Percentiles rank a stretch among this genome's conserved stretches.
phyloP scores from a whole-genome alignment of 2,329 filamentous ascomycete genomes.

The Calonectria ilicicola region DNA sequence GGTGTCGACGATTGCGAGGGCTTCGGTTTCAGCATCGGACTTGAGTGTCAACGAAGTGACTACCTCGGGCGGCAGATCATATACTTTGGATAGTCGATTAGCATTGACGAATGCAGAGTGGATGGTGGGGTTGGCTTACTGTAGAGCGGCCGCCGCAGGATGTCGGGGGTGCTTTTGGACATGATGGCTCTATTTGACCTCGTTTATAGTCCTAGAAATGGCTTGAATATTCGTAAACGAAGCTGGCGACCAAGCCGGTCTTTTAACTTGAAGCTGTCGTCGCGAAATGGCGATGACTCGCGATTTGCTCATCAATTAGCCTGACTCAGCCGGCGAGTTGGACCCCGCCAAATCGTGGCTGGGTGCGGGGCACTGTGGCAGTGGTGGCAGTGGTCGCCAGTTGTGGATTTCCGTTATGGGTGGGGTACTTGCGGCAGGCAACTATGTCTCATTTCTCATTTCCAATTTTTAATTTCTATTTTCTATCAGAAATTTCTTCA shows the following conservation, averaged over 20 bases:
- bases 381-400: neutral
- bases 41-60: conserved; percentile 72
- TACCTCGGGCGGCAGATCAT: conserved; percentile 83
- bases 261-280: conserved; percentile 17
- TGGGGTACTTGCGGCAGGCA: too few relatives aligned
- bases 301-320: neutral
- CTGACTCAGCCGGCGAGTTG: conserved; percentile 10
- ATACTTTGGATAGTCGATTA: conserved; percentile 65
- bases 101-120: conserved; percentile 8
- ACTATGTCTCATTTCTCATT: too few relatives aligned
- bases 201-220: neutral
- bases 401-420: neutral
- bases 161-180: conserved; percentile 58
- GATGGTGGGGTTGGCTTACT: conserved; percentile 46
- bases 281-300: conserved; percentile 21
- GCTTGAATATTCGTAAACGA: neutral
- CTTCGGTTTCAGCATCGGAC: conserved; percentile 44
- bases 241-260: neutral
- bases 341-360: conserved; percentile 5
- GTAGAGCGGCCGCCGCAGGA: conserved; percentile 65
- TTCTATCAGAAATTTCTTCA: too few relatives aligned
- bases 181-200: conserved; percentile 34
- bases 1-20: conserved; percentile 33
- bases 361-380: neutral
- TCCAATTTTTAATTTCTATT: too few relatives aligned